Conservation (phyloP, 2,329 filamentous ascomycete species). For the Colletotrichum orbiculare region DNA sequence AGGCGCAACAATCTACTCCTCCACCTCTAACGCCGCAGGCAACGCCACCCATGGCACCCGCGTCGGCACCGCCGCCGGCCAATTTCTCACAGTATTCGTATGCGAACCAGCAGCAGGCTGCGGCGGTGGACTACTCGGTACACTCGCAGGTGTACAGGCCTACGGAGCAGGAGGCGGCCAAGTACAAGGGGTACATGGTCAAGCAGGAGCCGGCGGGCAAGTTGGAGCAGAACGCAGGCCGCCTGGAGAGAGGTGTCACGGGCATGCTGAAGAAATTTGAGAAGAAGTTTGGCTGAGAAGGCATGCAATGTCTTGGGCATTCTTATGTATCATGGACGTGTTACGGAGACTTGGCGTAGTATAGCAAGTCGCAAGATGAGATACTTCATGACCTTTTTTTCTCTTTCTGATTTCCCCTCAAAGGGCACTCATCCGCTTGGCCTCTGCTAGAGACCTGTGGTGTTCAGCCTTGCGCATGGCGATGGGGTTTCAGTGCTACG, state of each 20-base stretch:
- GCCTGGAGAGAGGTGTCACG: constrained; percentile 76
- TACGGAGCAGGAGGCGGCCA: constrained; percentile 68
- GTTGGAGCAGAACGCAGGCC: constrained; percentile 73
- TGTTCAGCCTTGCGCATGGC: too few species aligned
- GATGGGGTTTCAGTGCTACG: too few species aligned
- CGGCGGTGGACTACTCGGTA: constrained; percentile 62
- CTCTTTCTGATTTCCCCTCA: neutral
- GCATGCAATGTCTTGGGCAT: too few species aligned
- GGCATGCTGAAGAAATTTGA: constrained; percentile 83
- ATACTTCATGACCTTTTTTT: neutral
- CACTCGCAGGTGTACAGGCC: constrained; percentile 79
- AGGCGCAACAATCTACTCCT: constrained; percentile 43
- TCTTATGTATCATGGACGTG: neutral
- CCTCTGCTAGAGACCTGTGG: neutral
- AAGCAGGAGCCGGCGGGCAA: constrained; percentile 61
- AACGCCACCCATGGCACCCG: constrained; percentile 50
- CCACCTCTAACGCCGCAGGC: constrained; percentile 37
- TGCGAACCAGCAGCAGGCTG: constrained; percentile 38
- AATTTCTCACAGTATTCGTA: constrained; percentile 68
- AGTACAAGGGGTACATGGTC: constrained; percentile 54
- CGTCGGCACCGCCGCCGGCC: constrained; percentile 56
- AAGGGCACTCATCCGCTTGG: neutral
- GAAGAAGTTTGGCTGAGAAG: constrained; percentile 72
- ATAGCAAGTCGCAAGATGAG: too few species aligned
- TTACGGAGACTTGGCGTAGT: too few species aligned